Conservation (phyloP, 1,139 yeast species). For the Petasospora fabianii region DNA sequence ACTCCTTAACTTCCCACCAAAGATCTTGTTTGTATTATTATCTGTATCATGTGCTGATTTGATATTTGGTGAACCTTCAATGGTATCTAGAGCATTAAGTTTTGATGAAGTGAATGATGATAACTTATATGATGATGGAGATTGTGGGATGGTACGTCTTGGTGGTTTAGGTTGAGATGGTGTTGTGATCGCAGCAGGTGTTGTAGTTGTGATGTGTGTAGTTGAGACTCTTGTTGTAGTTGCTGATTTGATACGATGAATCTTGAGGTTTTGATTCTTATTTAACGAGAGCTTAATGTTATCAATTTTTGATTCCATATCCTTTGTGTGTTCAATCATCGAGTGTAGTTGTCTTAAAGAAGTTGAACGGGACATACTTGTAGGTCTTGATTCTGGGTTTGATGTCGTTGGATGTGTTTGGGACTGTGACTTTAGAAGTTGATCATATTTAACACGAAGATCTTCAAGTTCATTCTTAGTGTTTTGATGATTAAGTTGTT, state of each 20-base stretch:
- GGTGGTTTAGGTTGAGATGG: slow-evolving; percentile 3
- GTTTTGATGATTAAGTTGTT: slow-evolving; percentile 27
- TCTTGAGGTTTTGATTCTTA: slow-evolving; percentile 14
- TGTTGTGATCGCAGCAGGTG: slow-evolving; percentile 6
- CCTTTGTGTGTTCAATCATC: slow-evolving; percentile 28
- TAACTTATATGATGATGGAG: slow-evolving; percentile 25
- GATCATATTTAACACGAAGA: slow-evolving; percentile 15
- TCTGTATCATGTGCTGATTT: slow-evolving; percentile 1
- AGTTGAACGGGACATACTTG: slow-evolving; percentile 24
- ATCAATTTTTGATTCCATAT: slow-evolving; percentile 28
- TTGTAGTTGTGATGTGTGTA: slow-evolving; percentile 10
- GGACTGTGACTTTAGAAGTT: slow-evolving; percentile 3
- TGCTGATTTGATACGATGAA: slow-evolving; percentile 11
- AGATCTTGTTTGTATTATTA: not conserved
- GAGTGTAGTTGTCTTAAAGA: slow-evolving; percentile 28
- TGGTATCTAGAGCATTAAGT: slow-evolving; percentile 16
- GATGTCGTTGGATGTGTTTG: not conserved
- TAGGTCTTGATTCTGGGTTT: slow-evolving; percentile 1
- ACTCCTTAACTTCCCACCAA: not conserved
- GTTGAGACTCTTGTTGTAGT: slow-evolving; percentile 16
- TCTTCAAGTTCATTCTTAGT: slow-evolving; percentile 23
- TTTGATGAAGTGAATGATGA: slow-evolving; percentile 17
- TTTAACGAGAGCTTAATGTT: slow-evolving; percentile 24
- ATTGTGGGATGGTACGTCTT: slow-evolving; percentile 19
- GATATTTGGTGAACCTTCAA: slow-evolving; percentile 24